These are phyloP conservation scores for Linum usitatissimum DNA, from an alignment of 345 rosid genomes.

Conservation along the genomic window DNA sequence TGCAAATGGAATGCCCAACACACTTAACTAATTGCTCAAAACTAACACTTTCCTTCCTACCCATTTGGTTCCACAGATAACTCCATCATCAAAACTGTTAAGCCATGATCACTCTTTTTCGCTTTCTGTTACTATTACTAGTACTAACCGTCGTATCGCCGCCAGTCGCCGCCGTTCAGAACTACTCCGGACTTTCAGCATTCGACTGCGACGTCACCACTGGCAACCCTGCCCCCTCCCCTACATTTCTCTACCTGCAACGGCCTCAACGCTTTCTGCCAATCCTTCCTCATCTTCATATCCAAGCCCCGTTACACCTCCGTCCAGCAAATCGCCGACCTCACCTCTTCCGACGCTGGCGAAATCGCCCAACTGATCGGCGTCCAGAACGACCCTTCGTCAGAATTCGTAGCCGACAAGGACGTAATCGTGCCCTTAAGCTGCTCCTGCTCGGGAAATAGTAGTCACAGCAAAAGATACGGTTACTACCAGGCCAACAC, in stretches of 20 bases:
- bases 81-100: not conserved
- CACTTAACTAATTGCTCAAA: too few relatives aligned
- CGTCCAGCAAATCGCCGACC: slow-evolving; percentile 24
- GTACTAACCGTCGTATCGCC: not conserved
- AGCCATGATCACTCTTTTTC: not conserved
- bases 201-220: slow-evolving; percentile 12
- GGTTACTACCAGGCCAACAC: slow-evolving; percentile 31
- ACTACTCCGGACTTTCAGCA: slow-evolving; percentile 24
- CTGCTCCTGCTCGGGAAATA: slow-evolving; percentile 27
- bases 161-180: slow-evolving; percentile 20
- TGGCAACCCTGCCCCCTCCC: slow-evolving; percentile 18
- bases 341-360: slow-evolving; percentile 21
- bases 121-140: not conserved
- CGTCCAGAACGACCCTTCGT: slow-evolving; percentile 10
- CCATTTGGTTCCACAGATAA: too few relatives aligned
- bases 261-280: slow-evolving; percentile 19
- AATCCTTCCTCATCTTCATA: slow-evolving; percentile 36
- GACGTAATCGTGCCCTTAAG: slow-evolving; percentile 36
- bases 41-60: too few relatives aligned
- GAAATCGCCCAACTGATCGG: slow-evolving; percentile 29
- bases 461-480: slow-evolving; percentile 9
- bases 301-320: slow-evolving; percentile 27
- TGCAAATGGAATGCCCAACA: too few relatives aligned
- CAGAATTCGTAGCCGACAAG: slow-evolving; percentile 18
- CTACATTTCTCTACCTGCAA: slow-evolving; percentile 40